phyloP scores from a whole-genome alignment of 345 rosid species.

The Theobroma cacao region DNA sequence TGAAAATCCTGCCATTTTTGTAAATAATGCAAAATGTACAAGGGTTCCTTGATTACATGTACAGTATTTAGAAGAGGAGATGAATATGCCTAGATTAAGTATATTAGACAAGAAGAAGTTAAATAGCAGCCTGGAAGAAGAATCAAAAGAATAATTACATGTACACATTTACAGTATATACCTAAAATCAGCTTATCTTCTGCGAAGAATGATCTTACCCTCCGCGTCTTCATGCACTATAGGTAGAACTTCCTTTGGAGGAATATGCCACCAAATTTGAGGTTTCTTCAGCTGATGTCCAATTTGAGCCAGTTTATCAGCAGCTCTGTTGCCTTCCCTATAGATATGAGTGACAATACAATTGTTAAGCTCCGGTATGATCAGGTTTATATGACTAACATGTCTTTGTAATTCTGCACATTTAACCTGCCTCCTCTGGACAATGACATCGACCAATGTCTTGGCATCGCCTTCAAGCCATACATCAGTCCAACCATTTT shows the following conservation, averaged over 20 bases:
- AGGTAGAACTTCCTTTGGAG: conserved; percentile 55
- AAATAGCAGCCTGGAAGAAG: not conserved
- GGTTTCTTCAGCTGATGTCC: conserved; percentile 61
- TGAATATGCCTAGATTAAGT: not conserved
- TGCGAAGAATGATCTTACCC: conserved; percentile 60
- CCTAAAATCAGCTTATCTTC: conserved; percentile 8
- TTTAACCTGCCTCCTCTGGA: conserved; percentile 44
- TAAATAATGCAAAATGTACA: not conserved
- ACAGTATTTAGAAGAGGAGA: not conserved
- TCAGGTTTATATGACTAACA: conserved; percentile 42
- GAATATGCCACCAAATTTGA: conserved; percentile 49
- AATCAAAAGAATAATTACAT: not conserved
- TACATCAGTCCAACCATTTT: conserved; percentile 56
- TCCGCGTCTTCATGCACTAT: conserved; percentile 68
- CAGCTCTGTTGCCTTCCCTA: conserved; percentile 78
- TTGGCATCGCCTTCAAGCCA: conserved; percentile 91
- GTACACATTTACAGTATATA: not conserved
- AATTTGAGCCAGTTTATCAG: conserved; percentile 64
- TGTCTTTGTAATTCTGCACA: conserved; percentile 44
- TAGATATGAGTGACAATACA: conserved; percentile 53
- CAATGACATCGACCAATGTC: conserved; percentile 54
- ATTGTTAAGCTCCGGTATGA: conserved; percentile 52
- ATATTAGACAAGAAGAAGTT: not conserved
- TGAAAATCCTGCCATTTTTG: no score
- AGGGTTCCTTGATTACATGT: not conserved